Evolutionary conservation across 371 early-diverging fungal species (phyloP).

Genomic region (Funneliformis caledonium): DNA sequence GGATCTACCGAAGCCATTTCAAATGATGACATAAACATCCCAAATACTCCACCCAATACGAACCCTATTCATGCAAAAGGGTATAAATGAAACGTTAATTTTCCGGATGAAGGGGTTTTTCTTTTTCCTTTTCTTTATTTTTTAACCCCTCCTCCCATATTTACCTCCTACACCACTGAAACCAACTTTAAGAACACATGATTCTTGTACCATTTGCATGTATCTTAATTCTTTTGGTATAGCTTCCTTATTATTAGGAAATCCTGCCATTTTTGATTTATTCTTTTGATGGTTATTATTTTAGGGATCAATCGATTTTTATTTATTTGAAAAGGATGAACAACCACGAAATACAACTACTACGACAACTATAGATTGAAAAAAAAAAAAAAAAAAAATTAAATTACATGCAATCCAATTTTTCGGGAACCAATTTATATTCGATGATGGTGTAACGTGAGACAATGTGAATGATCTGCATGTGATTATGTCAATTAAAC

Average conservation of each 20-base stretch:
- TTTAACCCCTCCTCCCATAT: not conserved
- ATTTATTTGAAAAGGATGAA: not conserved
- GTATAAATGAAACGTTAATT: not conserved
- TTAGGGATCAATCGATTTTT: not conserved
- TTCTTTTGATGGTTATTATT: not conserved
- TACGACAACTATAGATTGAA: no score
- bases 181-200: slow-evolving; percentile 78
- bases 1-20: slow-evolving; percentile 73
- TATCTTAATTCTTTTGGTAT: not conserved
- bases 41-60: slow-evolving; percentile 90
- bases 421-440: no score
- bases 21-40: slow-evolving; percentile 89
- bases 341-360: no score
- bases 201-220: slow-evolving; percentile 62
- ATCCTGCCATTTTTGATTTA: not conserved
- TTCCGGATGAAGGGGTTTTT: no score
- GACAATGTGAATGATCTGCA: no score
- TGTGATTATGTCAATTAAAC: no score
- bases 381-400: no score
- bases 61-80: slow-evolving; percentile 62
- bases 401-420: no score
- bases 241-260: slow-evolving; percentile 12
- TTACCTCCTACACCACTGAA: slow-evolving; percentile 78
- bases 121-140: not conserved
- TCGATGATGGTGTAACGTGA: no score